These are phyloP conservation scores for Massariosphaeria phaeospora DNA, from an alignment of 495 filamentous ascomycete species.

Conservation along the genomic window DNA sequence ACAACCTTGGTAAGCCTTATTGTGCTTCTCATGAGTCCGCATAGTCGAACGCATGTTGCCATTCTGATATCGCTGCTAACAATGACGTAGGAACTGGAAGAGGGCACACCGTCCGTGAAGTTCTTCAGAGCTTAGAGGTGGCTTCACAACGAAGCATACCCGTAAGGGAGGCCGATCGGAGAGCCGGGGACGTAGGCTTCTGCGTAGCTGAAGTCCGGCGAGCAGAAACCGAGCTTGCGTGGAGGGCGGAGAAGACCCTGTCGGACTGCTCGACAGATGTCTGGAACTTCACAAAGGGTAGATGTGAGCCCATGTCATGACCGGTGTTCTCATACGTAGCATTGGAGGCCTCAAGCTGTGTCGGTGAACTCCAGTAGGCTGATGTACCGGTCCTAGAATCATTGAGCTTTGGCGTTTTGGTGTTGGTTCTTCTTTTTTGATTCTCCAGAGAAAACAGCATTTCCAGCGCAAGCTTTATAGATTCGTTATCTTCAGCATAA, in stretches of 20 bases:
- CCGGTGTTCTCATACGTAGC: background rate
- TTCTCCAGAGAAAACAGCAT: constrained; percentile 15
- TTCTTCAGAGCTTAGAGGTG: constrained; percentile 34
- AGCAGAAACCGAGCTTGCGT: constrained; percentile 36
- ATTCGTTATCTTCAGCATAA: constrained; percentile 21
- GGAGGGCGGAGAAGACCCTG: constrained; percentile 35
- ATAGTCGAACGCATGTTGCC: background rate
- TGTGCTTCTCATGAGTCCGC: background rate
- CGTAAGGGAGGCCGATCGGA: constrained; percentile 28
- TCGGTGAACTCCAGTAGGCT: constrained; percentile 12
- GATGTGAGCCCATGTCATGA: constrained; percentile 18
- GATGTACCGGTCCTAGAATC: constrained; percentile 12
- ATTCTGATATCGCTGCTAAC: constrained; percentile 14
- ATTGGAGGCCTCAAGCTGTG: background rate
- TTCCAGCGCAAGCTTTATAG: constrained; percentile 12
- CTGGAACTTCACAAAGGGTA: constrained; percentile 34
- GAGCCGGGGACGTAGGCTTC: constrained; percentile 39
- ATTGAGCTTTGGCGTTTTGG: constrained; percentile 27
- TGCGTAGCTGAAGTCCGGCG: constrained; percentile 37
- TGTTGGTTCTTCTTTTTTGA: constrained; percentile 7
- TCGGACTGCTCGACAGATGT: constrained; percentile 34
- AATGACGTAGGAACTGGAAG: constrained; percentile 32
- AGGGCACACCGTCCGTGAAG: constrained; percentile 39
- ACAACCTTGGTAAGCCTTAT: constrained; percentile 36
- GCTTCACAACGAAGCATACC: constrained; percentile 32